Conservation (phyloP, 805 yeast species). For the Ogataea trehaloabstinens region DNA sequence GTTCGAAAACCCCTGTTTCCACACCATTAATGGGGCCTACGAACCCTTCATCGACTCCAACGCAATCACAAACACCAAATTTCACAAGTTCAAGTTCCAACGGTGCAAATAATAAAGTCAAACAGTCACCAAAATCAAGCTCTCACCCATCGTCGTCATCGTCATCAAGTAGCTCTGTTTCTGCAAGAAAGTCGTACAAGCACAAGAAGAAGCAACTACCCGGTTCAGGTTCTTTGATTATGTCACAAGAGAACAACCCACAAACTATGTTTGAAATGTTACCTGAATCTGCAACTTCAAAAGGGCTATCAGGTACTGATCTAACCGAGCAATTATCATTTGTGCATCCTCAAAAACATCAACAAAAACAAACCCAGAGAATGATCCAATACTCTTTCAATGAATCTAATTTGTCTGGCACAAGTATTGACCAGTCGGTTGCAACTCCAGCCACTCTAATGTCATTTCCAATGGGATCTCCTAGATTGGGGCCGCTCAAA, state of each 20-base stretch:
- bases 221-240: neutral
- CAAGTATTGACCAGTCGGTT: conserved; percentile 14
- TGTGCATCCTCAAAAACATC: conserved; percentile 1
- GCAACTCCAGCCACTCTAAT: conserved; percentile 34
- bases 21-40: conserved; percentile 40
- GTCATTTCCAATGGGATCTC: conserved; percentile 25
- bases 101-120: conserved; percentile 10
- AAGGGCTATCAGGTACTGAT: conserved; percentile 28
- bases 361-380: conserved; percentile 1
- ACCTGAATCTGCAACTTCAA: conserved; percentile 32
- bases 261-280: conserved; percentile 26
- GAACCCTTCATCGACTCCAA: conserved; percentile 17
- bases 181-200: conserved; percentile 11
- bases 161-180: conserved; percentile 7
- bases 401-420: neutral
- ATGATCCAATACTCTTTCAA: neutral
- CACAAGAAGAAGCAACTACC: conserved; percentile 7
- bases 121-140: conserved; percentile 39
- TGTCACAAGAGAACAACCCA: neutral
- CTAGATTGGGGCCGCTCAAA: conserved; percentile 14
- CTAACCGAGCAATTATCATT: conserved; percentile 6
- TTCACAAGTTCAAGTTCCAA: conserved; percentile 3
- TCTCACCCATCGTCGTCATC: conserved; percentile 11
- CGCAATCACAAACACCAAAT: conserved; percentile 1
- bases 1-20: conserved; percentile 39